Evolutionary conservation across 2,329 filamentous ascomycete species (phyloP), one percentile per base, ranked within the genome.

Genomic region (Talaromyces sp.): DNA sequence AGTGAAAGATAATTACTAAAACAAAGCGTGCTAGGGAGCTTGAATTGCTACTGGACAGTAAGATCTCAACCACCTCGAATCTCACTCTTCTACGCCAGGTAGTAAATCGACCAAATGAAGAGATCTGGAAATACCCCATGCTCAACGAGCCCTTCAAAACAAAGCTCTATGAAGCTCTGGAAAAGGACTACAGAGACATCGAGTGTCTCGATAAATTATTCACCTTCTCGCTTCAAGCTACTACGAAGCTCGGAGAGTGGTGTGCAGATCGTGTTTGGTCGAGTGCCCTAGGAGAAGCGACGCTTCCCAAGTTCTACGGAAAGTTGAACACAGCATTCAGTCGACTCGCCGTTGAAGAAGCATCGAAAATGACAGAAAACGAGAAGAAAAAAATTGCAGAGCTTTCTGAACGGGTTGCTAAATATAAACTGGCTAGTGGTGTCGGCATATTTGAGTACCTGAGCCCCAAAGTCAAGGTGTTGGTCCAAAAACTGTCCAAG

Each of bases 261-360:
- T 90, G 89, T 65, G 86, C 91, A 0, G 92, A 99, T 69, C 81
- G 86, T 56, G 87, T 91, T 60, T 96, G 92, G 92, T 80, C 83
- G 58, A 82, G 91, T 32, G 83, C 85, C 12, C 79, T 96, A 24
- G 81, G 82, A 0, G 84, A 90, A 6, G 79, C 85, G 3, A 83
- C 88, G 61, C 75, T 84, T 0, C 77, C 79, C 3, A 89, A 85
- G 63, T 76, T 91, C 2, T 82, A 88, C 80, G 83, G 59, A 78
- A 81, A 65, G 27, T 62, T 73, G 8, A 64, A 52, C 21, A 69
- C 64, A 53, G 27, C 60, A 1, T 24, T 53, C 11, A 57, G 65
- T 7, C 46, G 46, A 5, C 54, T 63, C 3, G 7, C 21, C 6
- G 24, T 19, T 10, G 46, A 50, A 3, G 51, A 60, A 27, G 43